Conservation (phyloP, 2,329 filamentous ascomycete genomes). For the Ustilaginoidea virens region DNA sequence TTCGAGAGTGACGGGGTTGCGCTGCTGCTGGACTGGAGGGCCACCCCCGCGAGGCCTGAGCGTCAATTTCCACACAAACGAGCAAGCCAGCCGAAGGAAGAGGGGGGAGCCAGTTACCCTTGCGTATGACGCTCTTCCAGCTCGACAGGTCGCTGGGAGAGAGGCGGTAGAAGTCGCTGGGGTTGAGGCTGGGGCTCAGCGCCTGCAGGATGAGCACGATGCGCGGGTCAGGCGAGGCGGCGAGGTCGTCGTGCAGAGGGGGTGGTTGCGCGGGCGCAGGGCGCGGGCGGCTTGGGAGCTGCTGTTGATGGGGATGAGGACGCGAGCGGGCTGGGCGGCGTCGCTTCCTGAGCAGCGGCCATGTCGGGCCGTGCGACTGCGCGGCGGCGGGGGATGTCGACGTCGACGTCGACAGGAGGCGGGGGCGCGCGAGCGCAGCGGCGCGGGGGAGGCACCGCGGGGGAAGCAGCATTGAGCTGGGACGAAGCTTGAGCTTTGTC, state of each 20-base stretch:
- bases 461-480: too few species aligned
- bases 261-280: background rate
- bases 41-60: background rate
- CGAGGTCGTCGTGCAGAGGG: background rate
- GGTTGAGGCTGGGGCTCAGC: conserved; percentile 41
- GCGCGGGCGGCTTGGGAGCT: background rate
- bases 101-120: conserved; percentile 24
- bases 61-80: too few species aligned
- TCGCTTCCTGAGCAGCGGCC: conserved; percentile 5
- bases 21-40: conserved; percentile 47
- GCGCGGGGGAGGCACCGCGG: too few species aligned
- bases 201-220: conserved; percentile 40
- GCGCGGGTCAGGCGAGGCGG: conserved; percentile 2
- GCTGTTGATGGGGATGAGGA: conserved; percentile 1
- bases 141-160: conserved; percentile 49
- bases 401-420: background rate
- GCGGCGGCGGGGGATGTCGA: background rate
- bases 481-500: too few species aligned
- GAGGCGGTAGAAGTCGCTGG: conserved; percentile 57
- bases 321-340: background rate
- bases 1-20: conserved; percentile 46
- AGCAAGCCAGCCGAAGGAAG: too few species aligned
- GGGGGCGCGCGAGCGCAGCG: too few species aligned
- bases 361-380: background rate
- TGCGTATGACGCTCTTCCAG: conserved; percentile 49